Evolutionary conservation across 768 basidiomycete genomes (phyloP).

Genomic region (Leucosporidium scottii): DNA sequence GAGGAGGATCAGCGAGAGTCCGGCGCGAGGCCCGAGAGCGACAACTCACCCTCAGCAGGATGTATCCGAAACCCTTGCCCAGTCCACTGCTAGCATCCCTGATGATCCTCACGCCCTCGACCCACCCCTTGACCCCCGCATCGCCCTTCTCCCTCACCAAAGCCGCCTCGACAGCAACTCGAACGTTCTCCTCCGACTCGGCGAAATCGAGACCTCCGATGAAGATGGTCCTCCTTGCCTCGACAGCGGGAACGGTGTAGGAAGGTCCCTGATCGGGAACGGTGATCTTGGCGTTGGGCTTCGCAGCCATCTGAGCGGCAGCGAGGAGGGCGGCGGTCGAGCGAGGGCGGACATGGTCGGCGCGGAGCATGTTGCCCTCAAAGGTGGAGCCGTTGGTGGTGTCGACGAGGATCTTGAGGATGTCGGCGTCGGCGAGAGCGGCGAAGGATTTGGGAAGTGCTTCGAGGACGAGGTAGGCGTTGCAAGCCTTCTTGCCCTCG

Average conservation of each 20-base stretch:
- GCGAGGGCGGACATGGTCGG: conserved; percentile 57
- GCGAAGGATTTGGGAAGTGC: conserved; percentile 8
- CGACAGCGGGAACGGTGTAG: conserved; percentile 42
- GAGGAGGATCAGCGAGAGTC: not conserved
- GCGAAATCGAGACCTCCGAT: conserved; percentile 91
- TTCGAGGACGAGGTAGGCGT: conserved; percentile 79
- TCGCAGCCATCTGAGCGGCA: conserved; percentile 39
- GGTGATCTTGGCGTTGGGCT: conserved; percentile 41
- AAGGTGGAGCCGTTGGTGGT: conserved; percentile 64
- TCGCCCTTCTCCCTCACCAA: conserved; percentile 44
- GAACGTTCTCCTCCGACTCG: conserved; percentile 78
- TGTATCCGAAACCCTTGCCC: conserved; percentile 91
- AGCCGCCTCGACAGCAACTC: conserved; percentile 75
- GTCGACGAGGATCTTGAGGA: conserved; percentile 47
- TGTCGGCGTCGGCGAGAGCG: conserved; percentile 21
- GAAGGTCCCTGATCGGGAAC: conserved; percentile 31
- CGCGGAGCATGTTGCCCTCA: conserved; percentile 68
- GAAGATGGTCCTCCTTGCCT: conserved; percentile 78
- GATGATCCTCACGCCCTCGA: conserved; percentile 63
- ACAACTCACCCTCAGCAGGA: conserved; percentile 68
- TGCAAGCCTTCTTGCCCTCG: conserved; percentile 62
- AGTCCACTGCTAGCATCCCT: conserved; percentile 85
- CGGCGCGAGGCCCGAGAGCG: not conserved
- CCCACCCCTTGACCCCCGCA: conserved; percentile 28
- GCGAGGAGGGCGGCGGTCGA: conserved; percentile 38